These are phyloP conservation scores for Apiospora sp. DNA, from an alignment of 2,329 filamentous ascomycete genomes.

Conservation along the genomic window DNA sequence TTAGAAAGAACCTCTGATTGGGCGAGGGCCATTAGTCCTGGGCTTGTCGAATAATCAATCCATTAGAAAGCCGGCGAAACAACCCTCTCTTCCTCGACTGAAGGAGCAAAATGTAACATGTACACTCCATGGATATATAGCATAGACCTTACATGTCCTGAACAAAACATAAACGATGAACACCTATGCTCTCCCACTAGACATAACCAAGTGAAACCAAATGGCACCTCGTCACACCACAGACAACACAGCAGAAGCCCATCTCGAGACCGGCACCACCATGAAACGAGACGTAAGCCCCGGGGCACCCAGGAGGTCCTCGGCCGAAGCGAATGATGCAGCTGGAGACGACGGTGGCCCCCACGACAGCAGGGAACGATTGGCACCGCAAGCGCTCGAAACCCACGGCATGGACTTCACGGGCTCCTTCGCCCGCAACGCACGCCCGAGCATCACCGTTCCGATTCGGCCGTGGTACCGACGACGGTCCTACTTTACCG, in stretches of 20 bases:
- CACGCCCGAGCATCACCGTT: neutral
- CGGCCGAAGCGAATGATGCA: neutral
- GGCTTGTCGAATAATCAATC: neutral
- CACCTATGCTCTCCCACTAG: neutral
- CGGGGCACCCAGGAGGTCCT: neutral
- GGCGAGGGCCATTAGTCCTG: neutral
- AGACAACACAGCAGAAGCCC: neutral
- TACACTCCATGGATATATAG: neutral
- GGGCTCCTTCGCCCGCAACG: neutral
- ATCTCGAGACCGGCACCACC: neutral
- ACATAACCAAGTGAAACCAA: neutral
- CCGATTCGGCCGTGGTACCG: neutral
- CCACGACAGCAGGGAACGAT: neutral
- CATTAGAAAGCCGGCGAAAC: neutral
- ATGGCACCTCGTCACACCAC: neutral
- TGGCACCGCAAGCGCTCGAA: neutral
- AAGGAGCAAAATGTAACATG: neutral
- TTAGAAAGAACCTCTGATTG: neutral
- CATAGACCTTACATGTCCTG: neutral
- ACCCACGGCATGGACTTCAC: constrained; percentile 14
- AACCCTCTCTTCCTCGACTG: neutral
- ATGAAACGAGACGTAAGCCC: neutral
- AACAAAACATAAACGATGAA: neutral
- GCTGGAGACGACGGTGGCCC: neutral
- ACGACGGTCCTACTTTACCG: neutral